phyloP scores from a whole-genome alignment of 345 rosid genomes.

The Citrus trifoliata region DNA sequence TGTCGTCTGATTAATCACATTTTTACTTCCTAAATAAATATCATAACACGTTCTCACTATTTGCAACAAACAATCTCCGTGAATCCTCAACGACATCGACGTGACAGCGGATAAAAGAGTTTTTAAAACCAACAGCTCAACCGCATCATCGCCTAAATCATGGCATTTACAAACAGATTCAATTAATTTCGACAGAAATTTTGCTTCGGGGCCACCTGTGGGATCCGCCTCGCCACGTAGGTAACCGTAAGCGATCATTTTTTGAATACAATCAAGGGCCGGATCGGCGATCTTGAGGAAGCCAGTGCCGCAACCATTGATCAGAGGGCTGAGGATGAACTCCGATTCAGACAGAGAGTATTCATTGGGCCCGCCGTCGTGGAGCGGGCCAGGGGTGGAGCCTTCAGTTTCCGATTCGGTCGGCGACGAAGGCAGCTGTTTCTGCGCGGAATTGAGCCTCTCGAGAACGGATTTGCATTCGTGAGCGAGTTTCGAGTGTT shows the following conservation, averaged over 20 bases:
- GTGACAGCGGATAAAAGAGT: slow-evolving; percentile 88
- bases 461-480: slow-evolving; percentile 90
- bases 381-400: slow-evolving; percentile 80
- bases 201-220: slow-evolving; percentile 64
- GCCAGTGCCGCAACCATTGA: slow-evolving; percentile 66
- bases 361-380: slow-evolving; percentile 65
- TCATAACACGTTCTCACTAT: slow-evolving; percentile 95
- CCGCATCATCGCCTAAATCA: slow-evolving; percentile 74
- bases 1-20: slow-evolving; percentile 86
- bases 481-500: slow-evolving; percentile 91
- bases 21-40: slow-evolving; percentile 86
- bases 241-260: slow-evolving; percentile 81
- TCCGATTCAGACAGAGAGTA: slow-evolving; percentile 85
- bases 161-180: slow-evolving; percentile 83
- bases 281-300: slow-evolving; percentile 92
- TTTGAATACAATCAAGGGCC: slow-evolving; percentile 86
- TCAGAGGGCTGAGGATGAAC: slow-evolving; percentile 74
- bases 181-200: slow-evolving; percentile 61
- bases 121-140: slow-evolving; percentile 72
- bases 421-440: slow-evolving; percentile 28
- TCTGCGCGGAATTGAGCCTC: slow-evolving; percentile 46
- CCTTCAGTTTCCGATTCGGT: slow-evolving; percentile 58
- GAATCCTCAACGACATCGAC: slow-evolving; percentile 80
- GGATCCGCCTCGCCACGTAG: slow-evolving; percentile 99
- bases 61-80: slow-evolving; percentile 86